These are phyloP conservation scores for Rubus idaeus DNA, from an alignment of 306 rosid genomes.

Conservation along the genomic window DNA sequence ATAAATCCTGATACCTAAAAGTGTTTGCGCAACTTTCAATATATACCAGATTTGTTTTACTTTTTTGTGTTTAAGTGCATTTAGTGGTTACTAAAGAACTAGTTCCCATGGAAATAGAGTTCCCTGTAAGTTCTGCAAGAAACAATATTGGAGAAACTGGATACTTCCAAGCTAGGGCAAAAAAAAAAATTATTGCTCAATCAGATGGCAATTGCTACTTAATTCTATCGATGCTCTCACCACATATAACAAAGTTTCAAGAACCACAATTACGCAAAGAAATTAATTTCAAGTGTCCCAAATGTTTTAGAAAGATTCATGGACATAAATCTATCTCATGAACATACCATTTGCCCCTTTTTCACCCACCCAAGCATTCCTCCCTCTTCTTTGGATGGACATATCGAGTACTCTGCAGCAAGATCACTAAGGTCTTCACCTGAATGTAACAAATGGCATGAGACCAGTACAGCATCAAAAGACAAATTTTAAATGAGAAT, in stretches of 20 bases:
- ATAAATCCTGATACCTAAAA: neutral
- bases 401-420: conserved; percentile 71
- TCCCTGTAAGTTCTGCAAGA: no score
- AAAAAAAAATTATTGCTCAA: neutral
- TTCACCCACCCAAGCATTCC: conserved; percentile 99
- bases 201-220: neutral
- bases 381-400: conserved; percentile 91
- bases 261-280: conserved; percentile 8
- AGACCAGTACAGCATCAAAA: conserved; percentile 15
- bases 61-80: no score
- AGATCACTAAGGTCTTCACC: conserved; percentile 97
- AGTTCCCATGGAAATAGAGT: no score
- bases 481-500: neutral
- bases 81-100: no score
- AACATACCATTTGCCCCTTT: conserved; percentile 87
- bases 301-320: conserved; percentile 5
- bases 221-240: no score
- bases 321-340: conserved; percentile 13
- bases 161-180: conserved; percentile 3
- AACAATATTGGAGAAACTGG: neutral
- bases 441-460: conserved; percentile 34
- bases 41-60: neutral
- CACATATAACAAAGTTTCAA: neutral
- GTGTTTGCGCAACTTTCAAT: neutral
- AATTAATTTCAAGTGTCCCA: conserved; percentile 7